phyloP scores from a whole-genome alignment of 768 basidiomycete species.

The Tulasnella sp. region DNA sequence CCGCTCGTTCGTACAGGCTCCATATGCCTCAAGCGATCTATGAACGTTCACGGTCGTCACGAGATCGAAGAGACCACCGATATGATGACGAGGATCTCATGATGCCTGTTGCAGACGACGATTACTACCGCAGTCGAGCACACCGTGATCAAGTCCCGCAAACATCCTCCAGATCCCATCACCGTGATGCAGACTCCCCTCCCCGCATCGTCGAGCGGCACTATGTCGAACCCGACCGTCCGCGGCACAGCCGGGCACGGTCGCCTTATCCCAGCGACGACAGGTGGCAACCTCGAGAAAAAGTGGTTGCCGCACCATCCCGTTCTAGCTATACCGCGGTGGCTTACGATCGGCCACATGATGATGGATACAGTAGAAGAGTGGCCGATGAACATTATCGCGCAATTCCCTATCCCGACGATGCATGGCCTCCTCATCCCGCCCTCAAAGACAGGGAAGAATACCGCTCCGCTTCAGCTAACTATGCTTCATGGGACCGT shows the following conservation, averaged over 20 bases:
- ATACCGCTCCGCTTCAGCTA: background rate
- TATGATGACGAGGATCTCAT: conserved; percentile 1
- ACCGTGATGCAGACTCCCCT: background rate
- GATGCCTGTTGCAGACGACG: background rate
- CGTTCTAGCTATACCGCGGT: background rate
- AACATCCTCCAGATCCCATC: background rate
- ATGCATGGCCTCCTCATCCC: background rate
- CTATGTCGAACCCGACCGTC: background rate
- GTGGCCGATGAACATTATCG: conserved; percentile 5
- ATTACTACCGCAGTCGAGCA: conserved; percentile 1
- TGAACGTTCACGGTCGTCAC: background rate
- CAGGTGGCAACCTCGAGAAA: conserved; percentile 3
- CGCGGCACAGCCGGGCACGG: background rate
- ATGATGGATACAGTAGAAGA: conserved; percentile 5
- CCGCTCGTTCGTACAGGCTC: background rate
- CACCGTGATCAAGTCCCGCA: background rate
- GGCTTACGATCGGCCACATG: conserved; percentile 5
- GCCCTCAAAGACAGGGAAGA: background rate
- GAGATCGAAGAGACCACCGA: background rate
- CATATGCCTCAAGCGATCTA: conserved; percentile 2
- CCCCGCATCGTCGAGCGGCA: background rate
- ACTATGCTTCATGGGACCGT: background rate
- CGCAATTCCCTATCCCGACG: background rate
- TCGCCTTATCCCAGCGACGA: conserved; percentile 7
- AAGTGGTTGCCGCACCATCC: background rate